These are phyloP conservation scores for Rhodotorula glutinis DNA, from an alignment of 1,284 basidiomycete genomes.

Conservation along the genomic window DNA sequence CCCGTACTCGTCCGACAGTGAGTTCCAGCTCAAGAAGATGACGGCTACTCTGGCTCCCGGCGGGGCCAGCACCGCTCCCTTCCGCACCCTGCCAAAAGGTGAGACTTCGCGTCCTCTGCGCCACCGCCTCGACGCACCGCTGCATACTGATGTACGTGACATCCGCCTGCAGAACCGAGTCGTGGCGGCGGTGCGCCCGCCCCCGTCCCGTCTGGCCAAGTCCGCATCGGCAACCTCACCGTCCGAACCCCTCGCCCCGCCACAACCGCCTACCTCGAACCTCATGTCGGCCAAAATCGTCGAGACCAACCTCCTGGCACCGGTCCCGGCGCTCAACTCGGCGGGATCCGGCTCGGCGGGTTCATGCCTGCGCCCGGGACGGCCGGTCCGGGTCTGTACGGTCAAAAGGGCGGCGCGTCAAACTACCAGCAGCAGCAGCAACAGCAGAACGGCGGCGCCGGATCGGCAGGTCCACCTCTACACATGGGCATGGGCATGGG, in stretches of 20 bases:
- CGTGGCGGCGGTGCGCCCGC: conserved; percentile 4
- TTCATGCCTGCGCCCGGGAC: background rate
- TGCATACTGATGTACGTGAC: no score
- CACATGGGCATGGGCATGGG: conserved; percentile 1
- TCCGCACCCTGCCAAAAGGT: conserved; percentile 35
- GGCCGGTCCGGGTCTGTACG: background rate
- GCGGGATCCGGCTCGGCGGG: conserved; percentile 1
- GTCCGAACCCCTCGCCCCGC: conserved; percentile 11
- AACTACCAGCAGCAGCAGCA: background rate
- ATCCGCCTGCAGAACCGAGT: conserved; percentile 18
- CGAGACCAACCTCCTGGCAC: conserved; percentile 4
- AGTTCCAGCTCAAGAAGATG: conserved; percentile 73
- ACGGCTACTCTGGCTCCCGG: conserved; percentile 15
- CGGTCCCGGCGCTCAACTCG: background rate
- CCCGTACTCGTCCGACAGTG: conserved; percentile 54
- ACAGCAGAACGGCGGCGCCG: background rate
- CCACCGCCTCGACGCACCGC: no score
- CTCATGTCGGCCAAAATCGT: conserved; percentile 14
- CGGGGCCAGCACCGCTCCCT: conserved; percentile 10
- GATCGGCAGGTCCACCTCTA: background rate
- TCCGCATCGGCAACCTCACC: background rate
- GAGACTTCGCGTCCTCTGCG: background rate
- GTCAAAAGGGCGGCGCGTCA: background rate
- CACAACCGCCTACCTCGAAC: conserved; percentile 27
- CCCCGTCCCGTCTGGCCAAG: background rate